Conservation (phyloP, 2,329 filamentous ascomycete genomes). For the Didymella glomerata region DNA sequence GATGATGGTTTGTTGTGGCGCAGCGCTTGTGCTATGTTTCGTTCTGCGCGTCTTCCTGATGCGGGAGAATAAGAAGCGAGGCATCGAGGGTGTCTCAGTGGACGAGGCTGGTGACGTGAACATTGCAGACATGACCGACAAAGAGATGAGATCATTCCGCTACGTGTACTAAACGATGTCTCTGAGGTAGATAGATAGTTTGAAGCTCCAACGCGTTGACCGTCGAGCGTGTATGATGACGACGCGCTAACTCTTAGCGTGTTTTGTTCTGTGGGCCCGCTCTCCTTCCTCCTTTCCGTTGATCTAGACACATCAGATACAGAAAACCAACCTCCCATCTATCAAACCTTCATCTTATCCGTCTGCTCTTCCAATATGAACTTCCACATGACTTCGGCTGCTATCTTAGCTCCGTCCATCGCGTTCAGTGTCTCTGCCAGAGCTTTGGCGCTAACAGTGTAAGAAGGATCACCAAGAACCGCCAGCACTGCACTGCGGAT, state of each 20-base stretch:
- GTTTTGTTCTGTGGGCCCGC: not conserved
- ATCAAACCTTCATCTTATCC: not conserved
- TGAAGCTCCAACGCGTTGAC: not conserved
- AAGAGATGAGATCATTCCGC: not conserved
- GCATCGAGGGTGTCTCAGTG: not conserved
- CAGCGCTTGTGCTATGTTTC: not conserved
- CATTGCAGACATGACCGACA: not conserved
- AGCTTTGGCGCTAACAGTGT: not conserved
- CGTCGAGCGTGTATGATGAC: not conserved
- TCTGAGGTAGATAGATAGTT: constrained; percentile 21
- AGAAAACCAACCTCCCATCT: not conserved
- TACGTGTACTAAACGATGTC: not conserved
- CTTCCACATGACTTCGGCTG: not conserved
- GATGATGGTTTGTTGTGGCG: not conserved
- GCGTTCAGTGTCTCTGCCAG: not conserved
- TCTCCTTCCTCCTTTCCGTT: not conserved
- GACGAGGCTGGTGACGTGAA: not conserved
- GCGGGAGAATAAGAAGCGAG: not conserved
- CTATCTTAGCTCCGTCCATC: not conserved
- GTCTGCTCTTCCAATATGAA: not conserved
- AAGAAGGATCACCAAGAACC: not conserved
- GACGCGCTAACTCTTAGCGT: not conserved
- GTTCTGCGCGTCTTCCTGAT: not conserved
- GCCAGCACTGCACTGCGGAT: not conserved
- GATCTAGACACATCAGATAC: not conserved